Base-by-base conservation (phyloP, 2,329 filamentous ascomycete genomes). In the Pseudogymnoascus sp. region DNA sequence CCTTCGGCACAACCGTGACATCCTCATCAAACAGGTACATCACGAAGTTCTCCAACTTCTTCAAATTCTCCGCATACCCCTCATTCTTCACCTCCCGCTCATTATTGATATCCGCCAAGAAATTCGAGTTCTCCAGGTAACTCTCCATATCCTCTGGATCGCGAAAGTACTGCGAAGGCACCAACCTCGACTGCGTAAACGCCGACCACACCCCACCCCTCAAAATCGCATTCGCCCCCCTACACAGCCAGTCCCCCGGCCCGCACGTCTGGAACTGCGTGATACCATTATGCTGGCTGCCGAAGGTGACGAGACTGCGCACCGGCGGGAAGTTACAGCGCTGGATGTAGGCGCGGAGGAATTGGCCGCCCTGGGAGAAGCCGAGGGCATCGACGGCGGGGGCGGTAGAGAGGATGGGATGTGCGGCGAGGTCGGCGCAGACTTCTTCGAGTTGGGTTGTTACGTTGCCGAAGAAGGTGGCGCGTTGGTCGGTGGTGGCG, bases 21-120 rank as follows among this genome's bases (percentile, higher is more conserved):
- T 99, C 95, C 11, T 96, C 86, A 66, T 87, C 87, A 72, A 98
- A 99, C 75, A 96, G 79, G 74, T 90, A 92, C 89, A 98, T 90
- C 66, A 90, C 91, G 67, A 98, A 89, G 69, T 88, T 89, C 70
- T 89, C 84, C 72, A 99, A 74, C 35, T 71, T 76, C 6, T 81
- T 82, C 59, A 99, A 68, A 72, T 93, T 89, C 69, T 82, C 75
- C 72, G 83, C 86, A 75, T 98, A 99, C 11, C 78, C 81, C 37
- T 76, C 71, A 71, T 92, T 96, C 83, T 96, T 96, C 62, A 78
- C 65, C 59, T 68, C 67, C 10, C 93, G 83, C 82, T 99, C 95
- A 75, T 98, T 98, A 77, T 99, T 99, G 77, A 98, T 88, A 73
- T 98, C 93, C 8, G 93, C 95, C 7, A 99, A 80, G 75, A 96